phyloP scores from a whole-genome alignment of 208 protist genomes.

The Trypanosoma caninum region DNA sequence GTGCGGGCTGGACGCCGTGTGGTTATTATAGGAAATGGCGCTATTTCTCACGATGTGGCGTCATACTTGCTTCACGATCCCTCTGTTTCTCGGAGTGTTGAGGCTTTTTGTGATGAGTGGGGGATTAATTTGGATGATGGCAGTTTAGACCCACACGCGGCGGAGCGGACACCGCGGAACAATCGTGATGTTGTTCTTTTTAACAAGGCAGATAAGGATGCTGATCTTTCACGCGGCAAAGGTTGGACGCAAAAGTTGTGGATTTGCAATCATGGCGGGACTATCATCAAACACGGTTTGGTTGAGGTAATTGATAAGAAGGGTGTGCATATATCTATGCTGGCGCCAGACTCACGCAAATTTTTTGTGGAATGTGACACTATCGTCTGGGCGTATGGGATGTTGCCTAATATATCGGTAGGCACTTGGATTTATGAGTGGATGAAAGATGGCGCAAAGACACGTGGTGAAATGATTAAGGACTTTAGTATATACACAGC shows the following conservation, averaged over 20 bases:
- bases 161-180: slow-evolving; percentile 50
- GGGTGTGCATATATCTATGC: slow-evolving; percentile 62
- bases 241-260: slow-evolving; percentile 86
- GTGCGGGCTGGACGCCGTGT: slow-evolving; percentile 74
- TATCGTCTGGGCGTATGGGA: slow-evolving; percentile 78
- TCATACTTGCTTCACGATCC: slow-evolving; percentile 84
- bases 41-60: slow-evolving; percentile 81
- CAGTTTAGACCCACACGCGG: slow-evolving; percentile 22
- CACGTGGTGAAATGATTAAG: slow-evolving; percentile 63
- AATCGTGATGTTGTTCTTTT: slow-evolving; percentile 78
- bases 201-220: slow-evolving; percentile 74
- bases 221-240: slow-evolving; percentile 69
- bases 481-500: slow-evolving; percentile 81
- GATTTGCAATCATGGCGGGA: slow-evolving; percentile 67
- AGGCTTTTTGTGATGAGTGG: slow-evolving; percentile 77
- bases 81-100: slow-evolving; percentile 62
- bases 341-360: slow-evolving; percentile 39
- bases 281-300: slow-evolving; percentile 59
- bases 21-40: slow-evolving; percentile 79
- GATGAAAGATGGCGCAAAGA: slow-evolving; percentile 80
- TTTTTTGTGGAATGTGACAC: slow-evolving; percentile 80
- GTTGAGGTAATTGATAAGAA: slow-evolving; percentile 62
- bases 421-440: slow-evolving; percentile 87
- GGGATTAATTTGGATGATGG: slow-evolving; percentile 77
- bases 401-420: slow-evolving; percentile 76